phyloP scores from a whole-genome alignment of 441 rosid genomes.

The Aquilaria agallochum region DNA sequence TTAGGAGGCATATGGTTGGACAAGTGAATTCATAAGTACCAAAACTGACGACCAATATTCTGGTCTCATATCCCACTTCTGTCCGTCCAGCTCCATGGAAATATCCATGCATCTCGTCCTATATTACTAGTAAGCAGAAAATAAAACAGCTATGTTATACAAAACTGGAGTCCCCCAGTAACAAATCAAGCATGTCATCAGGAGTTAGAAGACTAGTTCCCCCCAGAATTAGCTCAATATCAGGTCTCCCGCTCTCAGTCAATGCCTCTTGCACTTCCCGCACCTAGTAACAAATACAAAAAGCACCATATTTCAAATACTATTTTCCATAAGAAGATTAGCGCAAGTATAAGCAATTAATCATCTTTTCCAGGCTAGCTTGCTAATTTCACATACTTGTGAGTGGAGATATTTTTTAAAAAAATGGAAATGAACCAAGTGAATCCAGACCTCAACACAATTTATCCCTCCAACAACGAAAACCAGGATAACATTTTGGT shows the following conservation, averaged over 20 bases:
- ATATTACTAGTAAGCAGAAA: no score
- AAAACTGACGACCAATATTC: no score
- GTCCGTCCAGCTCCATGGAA: no score
- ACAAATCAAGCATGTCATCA: slow-evolving; percentile 73
- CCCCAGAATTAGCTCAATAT: slow-evolving; percentile 64
- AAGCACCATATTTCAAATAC: background rate
- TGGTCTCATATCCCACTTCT: no score
- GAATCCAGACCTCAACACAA: slow-evolving; percentile 59
- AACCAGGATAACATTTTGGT: slow-evolving; percentile 75
- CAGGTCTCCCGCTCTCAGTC: slow-evolving; percentile 80
- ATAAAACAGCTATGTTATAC: slow-evolving; percentile 25
- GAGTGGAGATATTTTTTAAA: slow-evolving; percentile 7
- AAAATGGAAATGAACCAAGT: background rate
- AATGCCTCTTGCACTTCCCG: slow-evolving; percentile 80
- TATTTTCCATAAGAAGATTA: no score
- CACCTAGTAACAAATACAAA: slow-evolving; percentile 35
- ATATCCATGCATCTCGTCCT: no score
- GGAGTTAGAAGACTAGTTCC: slow-evolving; percentile 92
- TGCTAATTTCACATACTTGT: background rate
- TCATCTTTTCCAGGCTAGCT: background rate
- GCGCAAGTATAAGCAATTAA: background rate
- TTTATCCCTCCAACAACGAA: slow-evolving; percentile 92
- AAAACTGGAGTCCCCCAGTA: slow-evolving; percentile 58
- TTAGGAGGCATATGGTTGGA: no score
- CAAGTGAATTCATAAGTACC: no score